Evolutionary conservation across 1,284 basidiomycete species (phyloP).

Genomic region (Tilletia horrida): DNA sequence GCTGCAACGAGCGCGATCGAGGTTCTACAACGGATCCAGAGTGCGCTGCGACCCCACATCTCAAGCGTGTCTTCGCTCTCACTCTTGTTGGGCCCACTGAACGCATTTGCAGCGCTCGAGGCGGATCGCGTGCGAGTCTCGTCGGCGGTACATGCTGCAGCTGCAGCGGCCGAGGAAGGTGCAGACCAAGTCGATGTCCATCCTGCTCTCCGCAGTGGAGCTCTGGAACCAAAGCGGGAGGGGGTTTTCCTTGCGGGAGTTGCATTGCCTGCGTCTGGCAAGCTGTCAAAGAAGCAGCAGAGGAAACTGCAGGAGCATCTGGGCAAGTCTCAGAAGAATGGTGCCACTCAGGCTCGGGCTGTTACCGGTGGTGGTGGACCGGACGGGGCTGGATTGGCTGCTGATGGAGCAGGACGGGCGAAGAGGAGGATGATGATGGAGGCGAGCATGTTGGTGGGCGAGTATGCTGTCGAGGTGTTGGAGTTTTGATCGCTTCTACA

Average conservation of each 20-base stretch:
- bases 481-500: not conserved
- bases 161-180: not conserved
- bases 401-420: slow-evolving; percentile 6
- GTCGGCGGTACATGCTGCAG: not conserved
- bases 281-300: not conserved
- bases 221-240: too few relatives aligned
- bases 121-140: not conserved
- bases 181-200: not conserved
- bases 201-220: not conserved
- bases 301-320: not conserved
- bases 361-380: not conserved
- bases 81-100: not conserved
- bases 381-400: not conserved
- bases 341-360: not conserved
- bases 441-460: slow-evolving; percentile 11
- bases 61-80: slow-evolving; percentile 1
- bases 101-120: slow-evolving; percentile 1
- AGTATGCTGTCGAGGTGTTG: slow-evolving; percentile 13
- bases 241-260: too few relatives aligned
- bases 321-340: not conserved
- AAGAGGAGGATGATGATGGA: slow-evolving; percentile 17
- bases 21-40: not conserved
- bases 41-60: not conserved
- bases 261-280: not conserved
- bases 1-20: not conserved